Conservation (phyloP, 352 stramenopile genomes). For the Phytophthora citrophthora region DNA sequence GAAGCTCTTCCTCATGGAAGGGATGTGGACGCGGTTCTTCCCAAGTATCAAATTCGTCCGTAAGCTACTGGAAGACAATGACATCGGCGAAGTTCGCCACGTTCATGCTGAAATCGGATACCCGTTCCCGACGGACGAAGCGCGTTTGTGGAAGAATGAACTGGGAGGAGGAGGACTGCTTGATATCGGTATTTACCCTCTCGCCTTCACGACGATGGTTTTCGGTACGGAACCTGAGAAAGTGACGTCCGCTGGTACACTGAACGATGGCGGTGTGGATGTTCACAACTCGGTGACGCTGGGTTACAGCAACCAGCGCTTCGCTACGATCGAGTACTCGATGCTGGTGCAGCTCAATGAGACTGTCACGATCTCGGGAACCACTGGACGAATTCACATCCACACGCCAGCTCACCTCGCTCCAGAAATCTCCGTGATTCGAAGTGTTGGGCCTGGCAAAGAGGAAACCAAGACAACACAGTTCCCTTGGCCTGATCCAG, state of each 20-base stretch:
- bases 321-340: constrained; percentile 73
- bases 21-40: constrained; percentile 90
- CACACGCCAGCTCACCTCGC: constrained; percentile 53
- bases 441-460: constrained; percentile 3
- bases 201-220: constrained; percentile 72
- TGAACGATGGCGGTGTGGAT: constrained; percentile 50
- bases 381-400: constrained; percentile 68
- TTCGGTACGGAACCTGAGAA: constrained; percentile 56
- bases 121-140: constrained; percentile 47
- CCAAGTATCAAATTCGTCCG: constrained; percentile 67
- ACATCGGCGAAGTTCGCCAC: constrained; percentile 74
- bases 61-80: constrained; percentile 53
- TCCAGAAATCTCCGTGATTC: constrained; percentile 45
- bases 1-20: constrained; percentile 84
- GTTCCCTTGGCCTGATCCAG: constrained; percentile 49
- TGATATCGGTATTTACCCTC: constrained; percentile 81
- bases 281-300: constrained; percentile 71
- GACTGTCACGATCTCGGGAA: constrained; percentile 73
- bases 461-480: constrained; percentile 43
- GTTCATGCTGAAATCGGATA: constrained; percentile 80
- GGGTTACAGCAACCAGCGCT: constrained; percentile 58
- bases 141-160: constrained; percentile 69
- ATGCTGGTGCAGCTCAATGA: constrained; percentile 72
- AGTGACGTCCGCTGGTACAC: constrained; percentile 36
- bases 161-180: constrained; percentile 79